A percentile compares a stretch with the other conserved stretches of the same genome.
Evolutionary conservation across 148 eudicot genomes (phyloP).

Genomic region (Limonium bicolor): DNA sequence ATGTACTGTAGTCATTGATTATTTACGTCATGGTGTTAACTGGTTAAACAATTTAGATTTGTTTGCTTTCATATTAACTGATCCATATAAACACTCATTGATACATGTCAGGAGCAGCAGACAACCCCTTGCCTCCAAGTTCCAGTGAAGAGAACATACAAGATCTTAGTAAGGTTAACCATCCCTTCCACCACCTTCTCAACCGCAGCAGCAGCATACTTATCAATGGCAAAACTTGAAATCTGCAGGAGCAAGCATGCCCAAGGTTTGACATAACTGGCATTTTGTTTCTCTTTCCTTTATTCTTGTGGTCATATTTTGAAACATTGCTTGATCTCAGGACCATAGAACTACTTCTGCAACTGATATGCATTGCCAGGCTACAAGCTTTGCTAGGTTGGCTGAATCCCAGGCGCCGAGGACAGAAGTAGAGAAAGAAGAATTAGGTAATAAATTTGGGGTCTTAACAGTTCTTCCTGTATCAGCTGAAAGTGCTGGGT

Average conservation of each 20-base stretch:
- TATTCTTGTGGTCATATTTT: too few species aligned
- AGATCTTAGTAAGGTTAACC: not conserved
- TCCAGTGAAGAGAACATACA: not conserved
- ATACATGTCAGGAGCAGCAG: not conserved
- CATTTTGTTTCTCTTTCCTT: too few species aligned
- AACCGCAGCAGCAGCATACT: too few species aligned
- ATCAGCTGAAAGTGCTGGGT: constrained; percentile 80
- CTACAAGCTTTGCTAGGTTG: constrained; percentile 54
- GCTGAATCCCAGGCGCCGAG: constrained; percentile 39
- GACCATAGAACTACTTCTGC: constrained; percentile 16
- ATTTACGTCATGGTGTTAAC: too few species aligned
- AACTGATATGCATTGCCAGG: constrained; percentile 55
- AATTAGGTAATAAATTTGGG: constrained; percentile 48
- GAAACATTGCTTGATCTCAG: constrained; percentile 11
- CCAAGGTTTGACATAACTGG: constrained; percentile 18
- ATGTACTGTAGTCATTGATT: too few species aligned
- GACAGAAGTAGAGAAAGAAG: constrained; percentile 9
- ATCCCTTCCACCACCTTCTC: not conserved
- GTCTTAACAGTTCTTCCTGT: constrained; percentile 66
- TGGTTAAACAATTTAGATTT: too few species aligned
- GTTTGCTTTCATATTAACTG: too few species aligned
- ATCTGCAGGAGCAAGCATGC: constrained; percentile 14
- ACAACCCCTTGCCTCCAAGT: not conserved
- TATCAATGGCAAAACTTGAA: constrained; percentile 7
- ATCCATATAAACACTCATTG: too few species aligned